Evolutionary conservation across 495 filamentous ascomycete species (phyloP).

Genomic region (Penicillium herquei): DNA sequence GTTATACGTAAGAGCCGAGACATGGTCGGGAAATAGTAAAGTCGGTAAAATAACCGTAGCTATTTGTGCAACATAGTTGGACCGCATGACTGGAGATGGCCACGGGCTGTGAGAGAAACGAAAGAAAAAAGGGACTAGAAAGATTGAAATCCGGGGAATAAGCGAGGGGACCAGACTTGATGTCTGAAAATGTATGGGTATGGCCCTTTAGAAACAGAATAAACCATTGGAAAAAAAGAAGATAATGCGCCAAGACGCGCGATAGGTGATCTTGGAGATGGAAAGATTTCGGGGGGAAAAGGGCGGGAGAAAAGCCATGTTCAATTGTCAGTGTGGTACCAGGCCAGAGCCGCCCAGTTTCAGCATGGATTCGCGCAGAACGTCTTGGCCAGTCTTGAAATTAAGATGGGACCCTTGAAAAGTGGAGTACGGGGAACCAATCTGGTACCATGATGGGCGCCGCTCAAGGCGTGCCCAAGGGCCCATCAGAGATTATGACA

Average conservation of each 20-base stretch:
- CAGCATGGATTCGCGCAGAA: neutral
- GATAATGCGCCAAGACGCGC: neutral
- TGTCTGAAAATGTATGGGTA: neutral
- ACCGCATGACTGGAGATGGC: neutral
- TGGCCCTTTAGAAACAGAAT: neutral
- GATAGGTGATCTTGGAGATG: neutral
- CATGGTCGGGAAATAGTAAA: neutral
- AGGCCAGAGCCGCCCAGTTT: neutral
- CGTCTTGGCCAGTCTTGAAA: neutral
- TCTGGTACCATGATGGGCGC: neutral
- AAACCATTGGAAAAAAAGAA: neutral
- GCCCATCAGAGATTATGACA: too few relatives aligned
- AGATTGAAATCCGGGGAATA: neutral
- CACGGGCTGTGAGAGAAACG: neutral
- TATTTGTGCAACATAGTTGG: neutral
- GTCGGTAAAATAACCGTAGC: neutral
- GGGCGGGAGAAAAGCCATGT: neutral
- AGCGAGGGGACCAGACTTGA: neutral
- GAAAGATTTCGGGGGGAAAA: neutral
- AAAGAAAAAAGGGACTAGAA: neutral
- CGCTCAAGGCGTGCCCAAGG: neutral
- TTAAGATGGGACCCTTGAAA: neutral
- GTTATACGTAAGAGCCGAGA: neutral
- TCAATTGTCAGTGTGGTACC: neutral
- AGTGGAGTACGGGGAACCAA: neutral